Evolutionary conservation across 2,329 filamentous ascomycete genomes (phyloP), one percentile per base, ranked within the genome.

Genomic region (Calonectria hawksworthii): DNA sequence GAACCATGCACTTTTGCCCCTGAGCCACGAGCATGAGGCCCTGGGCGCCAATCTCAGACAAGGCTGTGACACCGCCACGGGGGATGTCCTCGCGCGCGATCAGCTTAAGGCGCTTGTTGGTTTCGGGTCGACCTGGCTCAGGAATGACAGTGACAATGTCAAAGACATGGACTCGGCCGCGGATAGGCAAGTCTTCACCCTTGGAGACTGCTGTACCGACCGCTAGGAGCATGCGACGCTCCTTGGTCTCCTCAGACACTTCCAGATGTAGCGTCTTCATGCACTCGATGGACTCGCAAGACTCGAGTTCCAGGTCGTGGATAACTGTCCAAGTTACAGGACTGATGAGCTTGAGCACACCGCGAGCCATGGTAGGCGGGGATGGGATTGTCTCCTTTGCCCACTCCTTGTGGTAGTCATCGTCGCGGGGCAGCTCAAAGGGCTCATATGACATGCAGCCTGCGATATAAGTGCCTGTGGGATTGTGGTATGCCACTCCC

Each of bases 1-100:
- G 91, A 1, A 99, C 96, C 94, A 99, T 98, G 84, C 96, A 96
- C 85, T 99, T 99, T 82, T 98, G 96, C 0, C 97, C 97, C 83
- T 99, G 97, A 0, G 96, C 96, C 51, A 94, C 94, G 75, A 97
- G 93, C 89, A 98, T 92, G 78, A 96, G 95, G 1, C 94, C 97
- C 85, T 97, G 96, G 0, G 93, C 95, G 52, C 95, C 96, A 70
- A 98, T 93, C 76, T 94, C 93, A 0, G 94, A 95, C 14, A 99
- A 85, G 0, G 95, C 94, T 18, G 96, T 98, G 30, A 99, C 95
- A 5, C 95, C 95, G 13, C 97, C 97, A 65, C 97, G 94, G n/a
- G 92, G 91, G 32, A 99, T 96, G 67, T 98, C 95, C 84, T 99
- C 97, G 80, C 94, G 94, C 7, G 95, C 94, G 21, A 98, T 90